Percentiles rank a stretch among this genome's conserved stretches.
Evolutionary conservation across 1,284 basidiomycete species (phyloP).

Genomic region (Cutaneotrichosporon sp.): DNA sequence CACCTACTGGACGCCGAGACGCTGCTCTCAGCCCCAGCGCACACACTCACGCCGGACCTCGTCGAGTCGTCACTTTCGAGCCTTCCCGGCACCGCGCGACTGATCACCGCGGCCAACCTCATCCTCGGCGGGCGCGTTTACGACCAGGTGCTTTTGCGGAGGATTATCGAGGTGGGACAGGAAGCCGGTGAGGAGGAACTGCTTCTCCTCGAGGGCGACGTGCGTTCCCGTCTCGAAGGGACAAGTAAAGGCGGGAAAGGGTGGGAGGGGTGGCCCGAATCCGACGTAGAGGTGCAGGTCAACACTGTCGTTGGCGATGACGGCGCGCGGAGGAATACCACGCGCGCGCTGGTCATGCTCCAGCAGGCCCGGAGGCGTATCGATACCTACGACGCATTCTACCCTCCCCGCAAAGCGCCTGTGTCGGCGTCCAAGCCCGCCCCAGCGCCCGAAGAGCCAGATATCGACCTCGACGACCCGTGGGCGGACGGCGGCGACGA

Average conservation of each 20-base stretch:
- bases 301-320: constrained; percentile 7
- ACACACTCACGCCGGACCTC: constrained; percentile 1
- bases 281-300: neutral
- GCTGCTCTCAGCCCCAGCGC: constrained; percentile 7
- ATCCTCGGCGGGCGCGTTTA: constrained; percentile 12
- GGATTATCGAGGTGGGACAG: constrained; percentile 30
- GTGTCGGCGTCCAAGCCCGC: neutral
- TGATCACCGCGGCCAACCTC: constrained; percentile 19
- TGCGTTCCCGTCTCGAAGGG: constrained; percentile 9
- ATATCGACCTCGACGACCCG: constrained; percentile 60
- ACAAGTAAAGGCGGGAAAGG: neutral
- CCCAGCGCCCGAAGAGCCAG: constrained; percentile 2
- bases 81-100: constrained; percentile 1
- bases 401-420: neutral
- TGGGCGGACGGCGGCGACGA: constrained; percentile 55
- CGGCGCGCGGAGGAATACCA: neutral
- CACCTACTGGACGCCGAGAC: constrained; percentile 1
- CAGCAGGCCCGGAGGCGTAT: constrained; percentile 13
- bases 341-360: constrained; percentile 14
- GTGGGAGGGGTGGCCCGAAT: neutral
- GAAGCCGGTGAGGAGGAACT: constrained; percentile 13
- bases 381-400: constrained; percentile 17
- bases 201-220: constrained; percentile 15
- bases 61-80: constrained; percentile 4
- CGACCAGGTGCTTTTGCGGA: constrained; percentile 23